A percentile compares a stretch with the other conserved stretches of the same genome.
These are phyloP conservation scores for Lachancea nothofagi DNA, from an alignment of 805 yeast genomes.

Conservation along the genomic window DNA sequence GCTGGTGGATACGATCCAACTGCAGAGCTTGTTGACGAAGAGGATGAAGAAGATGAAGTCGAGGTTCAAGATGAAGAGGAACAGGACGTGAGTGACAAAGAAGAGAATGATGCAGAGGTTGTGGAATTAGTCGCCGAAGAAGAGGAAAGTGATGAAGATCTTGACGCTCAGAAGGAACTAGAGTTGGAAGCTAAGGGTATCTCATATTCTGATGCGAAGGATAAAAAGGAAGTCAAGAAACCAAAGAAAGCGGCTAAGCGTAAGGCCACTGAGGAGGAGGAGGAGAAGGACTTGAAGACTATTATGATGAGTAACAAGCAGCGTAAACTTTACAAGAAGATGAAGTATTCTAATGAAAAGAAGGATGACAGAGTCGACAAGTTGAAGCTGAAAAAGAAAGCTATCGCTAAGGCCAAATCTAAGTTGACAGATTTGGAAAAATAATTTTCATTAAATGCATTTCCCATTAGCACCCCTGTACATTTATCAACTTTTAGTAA, in stretches of 20 bases:
- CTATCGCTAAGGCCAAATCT: conserved; percentile 58
- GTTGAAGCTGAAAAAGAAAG: conserved; percentile 62
- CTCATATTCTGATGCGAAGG: conserved; percentile 54
- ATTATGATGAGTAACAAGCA: conserved; percentile 98
- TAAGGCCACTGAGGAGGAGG: conserved; percentile 45
- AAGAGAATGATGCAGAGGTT: conserved; percentile 43
- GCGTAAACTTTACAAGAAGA: conserved; percentile 86
- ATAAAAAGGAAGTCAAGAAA: conserved; percentile 28
- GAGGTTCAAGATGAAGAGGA: conserved; percentile 44
- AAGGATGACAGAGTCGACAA: conserved; percentile 70
- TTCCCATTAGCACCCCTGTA: conserved; percentile 6
- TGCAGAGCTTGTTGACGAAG: conserved; percentile 39
- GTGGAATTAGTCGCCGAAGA: conserved; percentile 26
- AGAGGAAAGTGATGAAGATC: conserved; percentile 51
- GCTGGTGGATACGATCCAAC: conserved; percentile 84
- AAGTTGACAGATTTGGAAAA: conserved; percentile 35
- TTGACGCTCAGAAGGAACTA: conserved; percentile 68
- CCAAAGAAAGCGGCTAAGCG: conserved; percentile 36
- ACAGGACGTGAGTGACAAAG: conserved; percentile 47
- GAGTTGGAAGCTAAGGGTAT: conserved; percentile 90
- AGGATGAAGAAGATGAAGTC: conserved; percentile 39
- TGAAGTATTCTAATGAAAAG: conserved; percentile 86
- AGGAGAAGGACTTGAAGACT: conserved; percentile 86
- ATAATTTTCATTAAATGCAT: conserved; percentile 10
- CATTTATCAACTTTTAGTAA: conserved; percentile 8